Evolutionary conservation across 768 basidiomycete species (phyloP).

Genomic region (Mycena crocata): DNA sequence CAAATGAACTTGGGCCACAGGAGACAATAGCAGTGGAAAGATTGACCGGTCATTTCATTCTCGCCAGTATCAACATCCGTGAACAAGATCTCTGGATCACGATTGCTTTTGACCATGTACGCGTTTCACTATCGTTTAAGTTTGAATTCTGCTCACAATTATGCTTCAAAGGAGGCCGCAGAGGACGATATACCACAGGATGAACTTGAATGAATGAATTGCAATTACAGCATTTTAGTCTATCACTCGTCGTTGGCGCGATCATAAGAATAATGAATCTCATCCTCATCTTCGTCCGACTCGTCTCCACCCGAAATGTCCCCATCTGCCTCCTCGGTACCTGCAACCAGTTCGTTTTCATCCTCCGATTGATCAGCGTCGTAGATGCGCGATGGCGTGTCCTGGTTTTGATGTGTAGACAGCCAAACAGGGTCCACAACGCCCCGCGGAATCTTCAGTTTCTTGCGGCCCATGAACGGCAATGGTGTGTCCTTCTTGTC

Average conservation of each 20-base stretch:
- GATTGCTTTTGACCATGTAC: constrained; percentile 32
- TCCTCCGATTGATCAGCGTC: not conserved
- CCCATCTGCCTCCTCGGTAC: not conserved
- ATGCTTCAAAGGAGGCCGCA: not conserved
- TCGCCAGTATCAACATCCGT: constrained; percentile 19
- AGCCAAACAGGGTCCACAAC: constrained; percentile 1
- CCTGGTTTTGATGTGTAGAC: not conserved
- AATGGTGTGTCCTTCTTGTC: not conserved
- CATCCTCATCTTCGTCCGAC: not conserved
- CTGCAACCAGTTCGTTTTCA: not conserved
- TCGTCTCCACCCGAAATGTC: too few species aligned
- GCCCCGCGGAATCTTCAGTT: not conserved
- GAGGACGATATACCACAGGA: not conserved
- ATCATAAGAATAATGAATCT: not conserved
- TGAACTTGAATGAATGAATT: not conserved
- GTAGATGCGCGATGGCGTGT: not conserved
- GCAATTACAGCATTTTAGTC: too few species aligned
- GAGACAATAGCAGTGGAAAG: constrained; percentile 20
- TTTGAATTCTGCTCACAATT: not conserved
- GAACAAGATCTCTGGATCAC: constrained; percentile 33
- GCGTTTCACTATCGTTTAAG: not conserved
- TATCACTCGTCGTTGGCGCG: too few species aligned
- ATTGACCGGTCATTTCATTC: constrained; percentile 30
- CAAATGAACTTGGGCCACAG: not conserved
- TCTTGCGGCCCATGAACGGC: not conserved